Percentiles rank a stretch among this genome's conserved stretches.
Conservation (phyloP, 805 yeast genomes). For the Metschnikowia baotianmanensis region DNA sequence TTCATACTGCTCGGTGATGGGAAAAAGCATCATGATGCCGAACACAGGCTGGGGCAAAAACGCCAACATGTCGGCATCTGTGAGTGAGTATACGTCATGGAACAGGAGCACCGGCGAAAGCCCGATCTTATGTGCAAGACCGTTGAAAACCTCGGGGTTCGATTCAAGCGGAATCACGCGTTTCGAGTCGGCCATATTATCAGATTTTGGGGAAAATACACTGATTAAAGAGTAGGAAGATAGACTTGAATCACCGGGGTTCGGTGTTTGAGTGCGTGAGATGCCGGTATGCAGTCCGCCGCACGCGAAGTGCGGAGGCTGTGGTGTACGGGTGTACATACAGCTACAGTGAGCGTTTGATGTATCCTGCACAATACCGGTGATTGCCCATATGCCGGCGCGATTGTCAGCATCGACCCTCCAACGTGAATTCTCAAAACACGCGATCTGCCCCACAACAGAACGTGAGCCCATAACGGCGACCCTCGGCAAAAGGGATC, state of each 20-base stretch:
- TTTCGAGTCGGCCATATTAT: slow-evolving; percentile 16
- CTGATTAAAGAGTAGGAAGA: not conserved
- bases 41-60: slow-evolving; percentile 79
- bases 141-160: slow-evolving; percentile 79
- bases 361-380: not conserved
- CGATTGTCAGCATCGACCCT: slow-evolving; percentile 1
- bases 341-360: not conserved
- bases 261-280: too few relatives aligned
- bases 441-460: too few relatives aligned
- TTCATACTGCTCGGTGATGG: slow-evolving; percentile 66
- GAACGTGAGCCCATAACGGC: too few relatives aligned
- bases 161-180: slow-evolving; percentile 84
- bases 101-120: slow-evolving; percentile 58
- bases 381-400: not conserved
- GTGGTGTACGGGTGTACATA: not conserved
- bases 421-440: not conserved
- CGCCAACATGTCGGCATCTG: slow-evolving; percentile 76
- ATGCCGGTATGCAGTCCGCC: not conserved
- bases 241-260: not conserved
- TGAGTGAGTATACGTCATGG: slow-evolving; percentile 80
- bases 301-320: not conserved
- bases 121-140: slow-evolving; percentile 67
- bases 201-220: not conserved
- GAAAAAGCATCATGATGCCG: slow-evolving; percentile 79
- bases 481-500: too few relatives aligned